Evolutionary conservation across 768 basidiomycete genomes (phyloP), one percentile per base, ranked within the genome.

Genomic region (Amanita muscaria): DNA sequence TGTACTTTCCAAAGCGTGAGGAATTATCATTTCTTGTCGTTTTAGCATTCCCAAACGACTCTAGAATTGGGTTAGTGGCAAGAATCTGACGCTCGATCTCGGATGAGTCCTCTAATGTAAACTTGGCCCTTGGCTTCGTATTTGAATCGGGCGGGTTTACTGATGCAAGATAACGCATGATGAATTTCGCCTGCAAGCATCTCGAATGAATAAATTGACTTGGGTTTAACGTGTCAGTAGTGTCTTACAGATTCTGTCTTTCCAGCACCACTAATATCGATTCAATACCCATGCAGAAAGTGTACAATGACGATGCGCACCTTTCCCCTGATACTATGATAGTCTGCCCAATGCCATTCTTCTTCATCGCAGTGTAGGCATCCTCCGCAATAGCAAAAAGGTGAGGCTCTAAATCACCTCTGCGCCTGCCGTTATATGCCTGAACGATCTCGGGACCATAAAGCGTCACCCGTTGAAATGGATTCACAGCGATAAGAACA

Each of bases 21-120:
- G 91, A 96, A 62, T 99, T 99, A 65, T 99, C 96, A 60, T 99
- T 99, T 48, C 96, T 78, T 12, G 96, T 97, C 24, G 96, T 99
- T 68, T 99, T 99, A 18, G 96, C 96, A 64, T 99, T 99, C 53
- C 96, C 96, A 54, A 99, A 98, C 0, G 96, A 88, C 65, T 99
- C 96, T 51, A 99, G 82, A 56, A 96, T 98, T 18, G 96, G 96
- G 62, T 99, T 99, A n/a, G 94, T 97, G 22, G 96, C 96, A 44
- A 99, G 70, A 48, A 99, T 99, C 64, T 98, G 96, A 39, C 83
- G 80, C 61, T 99, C 96, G 51, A 93, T 91, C 64, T 97, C 96
- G 60, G 84, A 92, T 2, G 87, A 86, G 51, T 85, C 90, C 57
- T 87, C 91, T 39, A 87, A 62, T 9, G 84, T 80, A 40, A 76